Conservation (phyloP, 176 grass and related monocot genomes). For the Lolium multiflorum region DNA sequence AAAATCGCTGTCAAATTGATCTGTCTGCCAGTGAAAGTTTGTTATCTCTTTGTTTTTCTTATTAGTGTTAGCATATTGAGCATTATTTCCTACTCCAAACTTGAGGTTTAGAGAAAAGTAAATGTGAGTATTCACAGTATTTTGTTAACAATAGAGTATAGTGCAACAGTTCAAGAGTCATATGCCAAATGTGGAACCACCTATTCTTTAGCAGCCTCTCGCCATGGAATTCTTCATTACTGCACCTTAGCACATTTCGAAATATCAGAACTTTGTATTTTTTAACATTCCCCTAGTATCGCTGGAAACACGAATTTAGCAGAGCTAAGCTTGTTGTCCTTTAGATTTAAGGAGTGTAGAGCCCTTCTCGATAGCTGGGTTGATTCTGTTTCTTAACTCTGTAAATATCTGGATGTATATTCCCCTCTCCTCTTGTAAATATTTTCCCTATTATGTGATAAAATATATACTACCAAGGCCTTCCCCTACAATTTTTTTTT, state of each 20-base stretch:
- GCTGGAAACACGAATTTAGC: conserved; percentile 13
- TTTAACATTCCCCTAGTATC: not conserved
- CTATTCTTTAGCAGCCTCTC: not conserved
- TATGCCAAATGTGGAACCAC: not conserved
- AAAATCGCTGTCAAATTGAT: conserved; percentile 11
- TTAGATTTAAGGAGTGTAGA: not conserved
- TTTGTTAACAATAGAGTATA: conserved; percentile 7
- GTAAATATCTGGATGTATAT: conserved; percentile 2
- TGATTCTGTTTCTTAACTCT: conserved; percentile 2
- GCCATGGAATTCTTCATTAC: not conserved
- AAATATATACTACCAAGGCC: not conserved
- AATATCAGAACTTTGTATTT: not conserved
- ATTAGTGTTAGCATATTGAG: conserved; percentile 15
- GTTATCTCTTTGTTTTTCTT: conserved; percentile 15
- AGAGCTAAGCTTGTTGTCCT: not conserved
- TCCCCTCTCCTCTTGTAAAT: not conserved
- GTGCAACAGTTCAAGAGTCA: conserved; percentile 3
- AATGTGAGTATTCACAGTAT: not conserved
- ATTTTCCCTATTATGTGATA: not conserved
- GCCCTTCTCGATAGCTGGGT: not conserved
- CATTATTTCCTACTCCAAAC: not conserved
- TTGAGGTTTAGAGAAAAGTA: not conserved
- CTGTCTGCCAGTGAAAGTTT: conserved; percentile 10
- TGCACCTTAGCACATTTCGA: no score
- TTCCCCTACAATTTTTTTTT: not conserved